A percentile compares a stretch with the other conserved stretches of the same genome.
Conservation (phyloP, 108 stramenopile species). For the Skeletonema marinoi region DNA sequence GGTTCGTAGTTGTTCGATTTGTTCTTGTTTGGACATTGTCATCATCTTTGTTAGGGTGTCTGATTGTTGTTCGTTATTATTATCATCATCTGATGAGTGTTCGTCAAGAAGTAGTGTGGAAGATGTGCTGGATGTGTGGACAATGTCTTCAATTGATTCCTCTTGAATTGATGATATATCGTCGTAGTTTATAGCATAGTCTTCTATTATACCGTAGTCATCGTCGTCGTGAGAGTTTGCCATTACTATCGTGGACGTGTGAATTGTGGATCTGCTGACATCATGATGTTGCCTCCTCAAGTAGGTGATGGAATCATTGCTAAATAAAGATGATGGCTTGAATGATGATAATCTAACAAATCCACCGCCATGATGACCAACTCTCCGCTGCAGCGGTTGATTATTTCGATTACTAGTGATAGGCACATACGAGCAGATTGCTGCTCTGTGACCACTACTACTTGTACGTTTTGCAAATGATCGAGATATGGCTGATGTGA, state of each 20-base stretch:
- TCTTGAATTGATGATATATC: not conserved
- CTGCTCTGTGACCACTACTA: not conserved
- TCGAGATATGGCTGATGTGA: not conserved
- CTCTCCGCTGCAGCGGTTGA: not conserved
- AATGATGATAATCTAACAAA: no score
- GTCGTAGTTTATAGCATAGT: not conserved
- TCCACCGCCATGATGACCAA: not conserved
- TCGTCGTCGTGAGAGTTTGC: not conserved
- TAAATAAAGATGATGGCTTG: no score
- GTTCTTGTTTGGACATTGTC: not conserved
- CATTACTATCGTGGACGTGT: not conserved
- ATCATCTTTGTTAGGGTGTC: not conserved
- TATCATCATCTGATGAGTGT: not conserved
- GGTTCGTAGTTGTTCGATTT: constrained; percentile 14
- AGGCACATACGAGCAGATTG: not conserved
- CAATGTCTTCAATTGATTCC: not conserved
- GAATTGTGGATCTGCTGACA: not conserved
- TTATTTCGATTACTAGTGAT: not conserved
- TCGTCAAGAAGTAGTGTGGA: not conserved
- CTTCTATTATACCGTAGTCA: not conserved
- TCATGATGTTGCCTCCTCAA: no score
- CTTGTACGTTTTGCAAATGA: not conserved
- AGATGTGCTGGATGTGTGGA: not conserved
- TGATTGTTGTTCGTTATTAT: not conserved
- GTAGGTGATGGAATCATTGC: no score